These are phyloP conservation scores for Sistotremastrum suecicum DNA, from an alignment of 768 basidiomycete species.

Conservation along the genomic window DNA sequence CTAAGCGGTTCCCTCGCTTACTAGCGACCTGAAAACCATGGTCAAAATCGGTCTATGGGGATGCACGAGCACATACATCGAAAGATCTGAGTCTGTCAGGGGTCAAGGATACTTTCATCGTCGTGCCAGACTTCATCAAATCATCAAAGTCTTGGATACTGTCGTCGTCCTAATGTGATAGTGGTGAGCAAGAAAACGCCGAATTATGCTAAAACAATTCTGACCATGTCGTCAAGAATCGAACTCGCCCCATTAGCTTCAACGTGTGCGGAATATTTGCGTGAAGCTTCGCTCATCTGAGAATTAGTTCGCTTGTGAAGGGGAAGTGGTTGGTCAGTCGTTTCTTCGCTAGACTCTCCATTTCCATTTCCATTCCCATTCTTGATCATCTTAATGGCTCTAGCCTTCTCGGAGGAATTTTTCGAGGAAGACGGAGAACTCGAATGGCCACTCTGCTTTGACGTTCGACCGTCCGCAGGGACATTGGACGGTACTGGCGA, in stretches of 20 bases:
- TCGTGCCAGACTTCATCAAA: conserved; percentile 76
- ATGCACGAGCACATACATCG: conserved; percentile 47
- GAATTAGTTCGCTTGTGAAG: conserved; percentile 9
- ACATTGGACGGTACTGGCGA: conserved; percentile 15
- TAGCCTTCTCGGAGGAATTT: conserved; percentile 51
- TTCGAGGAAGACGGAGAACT: too few relatives aligned
- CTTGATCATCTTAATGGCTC: conserved; percentile 44
- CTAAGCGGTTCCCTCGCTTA: too few relatives aligned
- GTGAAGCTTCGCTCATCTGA: conserved; percentile 25
- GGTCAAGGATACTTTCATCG: conserved; percentile 92
- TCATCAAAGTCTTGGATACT: conserved; percentile 80
- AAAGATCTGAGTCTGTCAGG: conserved; percentile 87
- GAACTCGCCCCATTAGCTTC: conserved; percentile 2
- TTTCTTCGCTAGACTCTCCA: too few relatives aligned
- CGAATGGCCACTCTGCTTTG: conserved; percentile 2
- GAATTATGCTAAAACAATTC: too few relatives aligned
- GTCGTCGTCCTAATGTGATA: conserved; percentile 31
- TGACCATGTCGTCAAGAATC: conserved; percentile 14
- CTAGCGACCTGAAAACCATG: too few relatives aligned
- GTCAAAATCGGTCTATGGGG: not conserved
- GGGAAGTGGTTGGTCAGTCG: too few relatives aligned
- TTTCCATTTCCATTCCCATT: not conserved
- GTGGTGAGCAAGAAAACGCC: too few relatives aligned
- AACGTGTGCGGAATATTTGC: conserved; percentile 13
- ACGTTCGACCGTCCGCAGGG: conserved; percentile 28